These are phyloP conservation scores for Psilocybe cubensis DNA, from an alignment of 768 basidiomycete genomes.

Conservation along the genomic window DNA sequence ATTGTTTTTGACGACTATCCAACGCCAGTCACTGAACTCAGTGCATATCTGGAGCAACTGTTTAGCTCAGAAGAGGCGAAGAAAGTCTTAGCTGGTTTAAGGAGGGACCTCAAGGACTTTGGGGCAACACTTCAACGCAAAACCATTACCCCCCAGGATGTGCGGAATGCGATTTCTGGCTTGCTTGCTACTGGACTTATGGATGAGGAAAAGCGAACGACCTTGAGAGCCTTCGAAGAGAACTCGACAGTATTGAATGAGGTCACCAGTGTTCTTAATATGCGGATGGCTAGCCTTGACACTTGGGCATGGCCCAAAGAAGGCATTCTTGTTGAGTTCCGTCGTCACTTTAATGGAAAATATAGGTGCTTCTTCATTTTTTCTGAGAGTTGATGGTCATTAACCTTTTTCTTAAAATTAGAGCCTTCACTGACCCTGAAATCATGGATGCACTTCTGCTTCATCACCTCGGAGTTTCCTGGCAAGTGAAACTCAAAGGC, in stretches of 20 bases:
- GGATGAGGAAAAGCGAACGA: slow-evolving; percentile 42
- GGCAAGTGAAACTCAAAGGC: slow-evolving; percentile 42
- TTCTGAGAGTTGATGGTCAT: slow-evolving; percentile 36
- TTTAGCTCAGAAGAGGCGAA: slow-evolving; percentile 37
- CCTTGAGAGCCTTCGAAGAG: slow-evolving; percentile 43
- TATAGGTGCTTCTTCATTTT: slow-evolving; percentile 33
- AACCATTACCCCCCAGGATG: slow-evolving; percentile 27
- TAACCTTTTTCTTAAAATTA: too few relatives aligned
- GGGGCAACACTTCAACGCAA: slow-evolving; percentile 28
- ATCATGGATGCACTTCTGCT: slow-evolving; percentile 48
- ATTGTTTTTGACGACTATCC: slow-evolving; percentile 42
- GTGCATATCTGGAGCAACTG: slow-evolving; percentile 37
- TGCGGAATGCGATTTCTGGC: slow-evolving; percentile 35
- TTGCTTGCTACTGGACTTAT: slow-evolving; percentile 40
- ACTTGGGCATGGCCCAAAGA: slow-evolving; percentile 48
- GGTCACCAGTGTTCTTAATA: slow-evolving; percentile 46
- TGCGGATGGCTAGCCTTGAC: slow-evolving; percentile 45
- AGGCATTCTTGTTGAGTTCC: slow-evolving; percentile 46
- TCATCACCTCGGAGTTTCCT: slow-evolving; percentile 45
- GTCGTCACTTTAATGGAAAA: slow-evolving; percentile 51
- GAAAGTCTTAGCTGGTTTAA: slow-evolving; percentile 30
- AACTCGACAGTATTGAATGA: slow-evolving; percentile 42
- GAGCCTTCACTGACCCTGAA: slow-evolving; percentile 51
- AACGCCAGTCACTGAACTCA: slow-evolving; percentile 35
- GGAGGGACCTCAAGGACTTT: slow-evolving; percentile 31